Evolutionary conservation across 164 flowering plant genomes (phyloP).

Genomic region (Santalum album): DNA sequence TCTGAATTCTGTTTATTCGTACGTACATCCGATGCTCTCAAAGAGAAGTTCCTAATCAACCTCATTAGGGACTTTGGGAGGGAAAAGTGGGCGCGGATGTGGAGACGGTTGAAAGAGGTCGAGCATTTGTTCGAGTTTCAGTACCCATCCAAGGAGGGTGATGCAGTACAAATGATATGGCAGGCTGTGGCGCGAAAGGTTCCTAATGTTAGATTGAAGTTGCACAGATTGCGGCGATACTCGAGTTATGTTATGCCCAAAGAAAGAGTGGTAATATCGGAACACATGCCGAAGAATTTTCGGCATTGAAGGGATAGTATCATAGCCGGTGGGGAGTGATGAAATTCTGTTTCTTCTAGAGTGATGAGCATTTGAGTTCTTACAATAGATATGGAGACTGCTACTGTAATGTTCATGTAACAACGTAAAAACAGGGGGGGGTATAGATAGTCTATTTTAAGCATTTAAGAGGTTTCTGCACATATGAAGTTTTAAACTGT

Average conservation of each 20-base stretch:
- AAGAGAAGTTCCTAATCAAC: conserved; percentile 42
- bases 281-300: conserved; percentile 22
- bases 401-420: too few relatives aligned
- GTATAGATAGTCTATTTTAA: too few relatives aligned
- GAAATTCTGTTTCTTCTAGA: not conserved
- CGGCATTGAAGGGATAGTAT: conserved; percentile 2
- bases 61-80: conserved; percentile 42
- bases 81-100: conserved; percentile 72
- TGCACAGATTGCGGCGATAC: conserved; percentile 37
- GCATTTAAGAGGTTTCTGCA: too few relatives aligned
- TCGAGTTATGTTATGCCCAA: conserved; percentile 5
- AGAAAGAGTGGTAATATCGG: conserved; percentile 6
- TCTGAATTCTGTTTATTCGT: conserved; percentile 72
- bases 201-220: conserved; percentile 35
- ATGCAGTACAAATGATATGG: conserved; percentile 95
- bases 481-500: too few relatives aligned
- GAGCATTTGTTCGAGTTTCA: conserved; percentile 49
- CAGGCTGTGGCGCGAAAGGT: conserved; percentile 63
- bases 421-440: too few relatives aligned
- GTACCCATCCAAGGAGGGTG: conserved; percentile 55
- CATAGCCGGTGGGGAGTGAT: not conserved
- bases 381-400: too few relatives aligned
- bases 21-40: conserved; percentile 60
- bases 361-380: not conserved
- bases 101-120: conserved; percentile 53